phyloP scores from a whole-genome alignment of 2,329 filamentous ascomycete genomes.

The Aspergillus sergii region DNA sequence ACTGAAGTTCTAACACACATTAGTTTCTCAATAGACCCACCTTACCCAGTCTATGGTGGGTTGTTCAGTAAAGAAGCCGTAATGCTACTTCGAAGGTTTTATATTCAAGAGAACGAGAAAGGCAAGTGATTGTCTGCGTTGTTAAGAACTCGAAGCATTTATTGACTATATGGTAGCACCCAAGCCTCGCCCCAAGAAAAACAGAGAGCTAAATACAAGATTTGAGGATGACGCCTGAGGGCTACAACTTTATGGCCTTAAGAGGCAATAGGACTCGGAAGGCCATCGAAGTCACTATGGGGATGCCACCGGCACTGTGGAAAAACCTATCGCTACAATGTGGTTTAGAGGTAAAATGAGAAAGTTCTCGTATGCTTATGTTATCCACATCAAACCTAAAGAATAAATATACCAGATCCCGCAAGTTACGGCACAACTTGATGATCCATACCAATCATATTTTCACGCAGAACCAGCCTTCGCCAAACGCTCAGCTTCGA shows the following conservation, averaged over 20 bases:
- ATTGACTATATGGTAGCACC: constrained; percentile 50
- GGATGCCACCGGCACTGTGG: not conserved
- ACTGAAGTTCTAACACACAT: constrained; percentile 13
- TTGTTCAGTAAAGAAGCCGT: constrained; percentile 92
- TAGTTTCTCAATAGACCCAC: constrained; percentile 72
- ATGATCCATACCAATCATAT: constrained; percentile 10
- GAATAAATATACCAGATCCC: constrained; percentile 30
- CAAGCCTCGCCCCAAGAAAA: constrained; percentile 66
- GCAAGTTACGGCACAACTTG: constrained; percentile 16
- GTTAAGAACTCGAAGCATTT: not conserved
- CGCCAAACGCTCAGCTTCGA: constrained; percentile 72
- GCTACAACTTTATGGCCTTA: constrained; percentile 4
- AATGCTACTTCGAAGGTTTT: constrained; percentile 87
- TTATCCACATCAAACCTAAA: constrained; percentile 8
- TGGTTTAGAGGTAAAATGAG: not conserved
- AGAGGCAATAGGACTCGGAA: not conserved
- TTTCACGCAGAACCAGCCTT: constrained; percentile 31
- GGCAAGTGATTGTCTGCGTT: constrained; percentile 53
- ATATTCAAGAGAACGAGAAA: constrained; percentile 96
- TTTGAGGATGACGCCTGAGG: constrained; percentile 40
- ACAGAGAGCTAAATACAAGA: constrained; percentile 63
- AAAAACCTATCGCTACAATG: not conserved
- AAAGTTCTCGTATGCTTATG: not conserved
- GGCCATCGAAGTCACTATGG: not conserved
- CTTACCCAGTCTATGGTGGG: constrained; percentile 82